Evolutionary conservation across 768 basidiomycete genomes (phyloP), one percentile per base, ranked within the genome.

Genomic region (Tylopilus subfusipes): DNA sequence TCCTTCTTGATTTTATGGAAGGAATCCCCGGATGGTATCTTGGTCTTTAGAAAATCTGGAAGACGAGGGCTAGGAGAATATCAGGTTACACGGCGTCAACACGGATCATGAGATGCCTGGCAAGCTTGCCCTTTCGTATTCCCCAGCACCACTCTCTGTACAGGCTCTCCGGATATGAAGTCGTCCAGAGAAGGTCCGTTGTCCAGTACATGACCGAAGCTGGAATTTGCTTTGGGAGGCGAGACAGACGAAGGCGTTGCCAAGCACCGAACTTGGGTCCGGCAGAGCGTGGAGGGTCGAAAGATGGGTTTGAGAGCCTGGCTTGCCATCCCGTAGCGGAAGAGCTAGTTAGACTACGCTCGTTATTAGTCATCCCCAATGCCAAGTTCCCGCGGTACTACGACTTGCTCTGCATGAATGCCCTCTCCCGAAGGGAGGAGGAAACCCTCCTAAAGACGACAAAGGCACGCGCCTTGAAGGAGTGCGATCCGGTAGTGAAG

Each of bases 1-100:
- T 99, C 97, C 61, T 88, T 90, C 81, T 96, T 98, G 59, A 99
- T 98, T 65, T 84, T 91, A 59, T 82, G 86, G 71, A 88, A 99
- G 2, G 94, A 93, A 12, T 78, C 76, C 29, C 93, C 91, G 1
- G 88, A 90, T 1, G 97, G 96, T 59, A 96, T 94, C 38, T 85
- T 85, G 13, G 93, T 95, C 77, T 96, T 96, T 39, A 98, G 76
- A 73, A 85, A 88, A 1, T 85, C 82, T 19, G 94, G 94, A 10
- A 98, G 79, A 34, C 94, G 86, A 40, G 90, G 91, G 30, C 93
- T 96, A 30, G 25, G 44, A 33, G 21, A 51, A 13, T 33, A 22
- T 49, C 21, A 60, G 47, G 44, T 38, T 51, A 48, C 22, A 33
- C 10, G 2, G 18, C 10, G 14, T 42, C 19, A 38, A 31, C 8